Percentiles rank a stretch among this genome's conserved stretches.
Evolutionary conservation across 2,329 filamentous ascomycete species (phyloP).

Genomic region (Leptosphaerulina australis): DNA sequence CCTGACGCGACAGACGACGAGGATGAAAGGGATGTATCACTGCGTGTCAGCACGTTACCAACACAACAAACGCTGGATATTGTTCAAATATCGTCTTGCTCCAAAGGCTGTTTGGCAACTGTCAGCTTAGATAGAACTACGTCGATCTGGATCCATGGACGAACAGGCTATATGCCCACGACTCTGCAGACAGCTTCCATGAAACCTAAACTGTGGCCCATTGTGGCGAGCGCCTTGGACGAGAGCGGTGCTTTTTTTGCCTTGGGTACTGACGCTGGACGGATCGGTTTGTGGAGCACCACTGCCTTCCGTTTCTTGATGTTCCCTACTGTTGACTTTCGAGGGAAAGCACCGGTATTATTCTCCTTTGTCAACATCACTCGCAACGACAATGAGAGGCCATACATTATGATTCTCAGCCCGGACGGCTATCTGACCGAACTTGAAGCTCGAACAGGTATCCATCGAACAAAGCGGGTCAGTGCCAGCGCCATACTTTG

Average conservation of each 20-base stretch:
- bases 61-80: constrained; percentile 73
- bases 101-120: constrained; percentile 69
- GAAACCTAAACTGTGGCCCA: constrained; percentile 49
- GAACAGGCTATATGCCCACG: constrained; percentile 37
- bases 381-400: constrained; percentile 35
- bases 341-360: constrained; percentile 67
- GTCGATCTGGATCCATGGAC: constrained; percentile 61
- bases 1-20: constrained; percentile 53
- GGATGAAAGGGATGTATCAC: constrained; percentile 57
- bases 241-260: constrained; percentile 69
- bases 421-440: constrained; percentile 69
- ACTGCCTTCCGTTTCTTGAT: constrained; percentile 62
- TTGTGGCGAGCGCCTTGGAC: constrained; percentile 69
- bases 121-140: constrained; percentile 73
- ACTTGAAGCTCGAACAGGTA: constrained; percentile 56
- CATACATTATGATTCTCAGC: constrained; percentile 64
- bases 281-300: constrained; percentile 69
- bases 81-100: constrained; percentile 66
- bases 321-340: constrained; percentile 59
- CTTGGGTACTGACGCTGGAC: constrained; percentile 64
- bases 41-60: constrained; percentile 66
- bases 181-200: constrained; percentile 41
- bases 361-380: constrained; percentile 58
- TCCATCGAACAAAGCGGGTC: constrained; percentile 39
- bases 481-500: constrained; percentile 35